phyloP scores from a whole-genome alignment of 305 asterid genomes.

The Fraxinus paxiana region DNA sequence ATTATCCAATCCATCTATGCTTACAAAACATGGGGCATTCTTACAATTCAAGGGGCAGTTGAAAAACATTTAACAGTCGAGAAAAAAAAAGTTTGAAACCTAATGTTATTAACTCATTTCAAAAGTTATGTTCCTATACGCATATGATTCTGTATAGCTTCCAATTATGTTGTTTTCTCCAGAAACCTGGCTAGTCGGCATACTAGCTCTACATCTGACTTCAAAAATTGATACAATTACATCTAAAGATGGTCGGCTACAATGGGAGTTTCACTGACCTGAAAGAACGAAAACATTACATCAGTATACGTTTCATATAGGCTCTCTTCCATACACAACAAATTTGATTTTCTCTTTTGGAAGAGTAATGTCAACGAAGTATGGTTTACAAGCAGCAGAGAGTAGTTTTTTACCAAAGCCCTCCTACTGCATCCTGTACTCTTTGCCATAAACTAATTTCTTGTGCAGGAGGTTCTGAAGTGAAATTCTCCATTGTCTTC shows the following conservation, averaged over 20 bases:
- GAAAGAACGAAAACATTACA: conserved; percentile 17
- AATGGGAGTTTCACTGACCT: conserved; percentile 29
- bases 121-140: not conserved
- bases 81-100: not conserved
- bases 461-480: conserved; percentile 35
- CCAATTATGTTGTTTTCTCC: conserved; percentile 1
- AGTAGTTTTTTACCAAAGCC: conserved; percentile 37
- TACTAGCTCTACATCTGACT: conserved; percentile 19
- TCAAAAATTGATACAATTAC: conserved; percentile 23
- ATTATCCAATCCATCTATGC: not conserved
- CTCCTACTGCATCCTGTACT: conserved; percentile 32
- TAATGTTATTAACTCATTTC: no score
- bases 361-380: not conserved
- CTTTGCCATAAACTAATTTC: conserved; percentile 40
- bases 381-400: not conserved
- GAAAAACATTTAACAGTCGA: not conserved
- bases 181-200: conserved; percentile 13
- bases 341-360: conserved; percentile 16
- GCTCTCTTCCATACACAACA: not conserved
- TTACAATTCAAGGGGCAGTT: not conserved
- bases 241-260: conserved; percentile 15
- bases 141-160: not conserved
- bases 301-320: not conserved
- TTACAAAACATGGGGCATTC: not conserved
- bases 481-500: conserved; percentile 40